Evolutionary conservation across 148 eudicot species (phyloP).

Genomic region (Vaccinium corymbosum): DNA sequence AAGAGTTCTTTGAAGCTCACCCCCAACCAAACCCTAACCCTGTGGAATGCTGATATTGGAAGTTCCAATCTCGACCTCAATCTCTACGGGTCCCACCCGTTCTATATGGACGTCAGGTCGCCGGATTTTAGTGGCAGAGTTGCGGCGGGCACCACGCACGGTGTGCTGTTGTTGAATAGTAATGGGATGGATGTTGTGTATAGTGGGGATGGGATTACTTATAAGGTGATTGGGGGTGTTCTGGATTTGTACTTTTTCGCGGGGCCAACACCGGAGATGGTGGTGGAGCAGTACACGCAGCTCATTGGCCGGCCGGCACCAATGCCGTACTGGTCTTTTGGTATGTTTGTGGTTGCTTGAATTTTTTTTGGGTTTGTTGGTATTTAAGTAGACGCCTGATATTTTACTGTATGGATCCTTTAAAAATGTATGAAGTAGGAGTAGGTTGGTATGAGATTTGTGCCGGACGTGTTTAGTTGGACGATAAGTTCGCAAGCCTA

Average conservation of each 20-base stretch:
- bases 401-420: no score
- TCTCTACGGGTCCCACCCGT: constrained; percentile 79
- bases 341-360: constrained; percentile 20
- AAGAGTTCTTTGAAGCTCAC: constrained; percentile 49
- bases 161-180: constrained; percentile 68
- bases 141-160: constrained; percentile 44
- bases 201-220: constrained; percentile 61
- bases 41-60: constrained; percentile 65
- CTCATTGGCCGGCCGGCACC: constrained; percentile 78
- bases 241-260: constrained; percentile 68
- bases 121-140: constrained; percentile 14
- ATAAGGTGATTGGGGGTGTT: constrained; percentile 77
- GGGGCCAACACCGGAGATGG: constrained; percentile 52
- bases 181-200: constrained; percentile 90
- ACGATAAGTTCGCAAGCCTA: no score
- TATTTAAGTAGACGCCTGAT: background rate
- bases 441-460: no score
- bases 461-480: no score
- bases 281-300: constrained; percentile 69
- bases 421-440: no score
- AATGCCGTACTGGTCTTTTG: constrained; percentile 97
- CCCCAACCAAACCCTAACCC: constrained; percentile 63
- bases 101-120: constrained; percentile 74
- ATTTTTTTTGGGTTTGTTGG: background rate
- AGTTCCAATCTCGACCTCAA: constrained; percentile 46